Percentiles rank a stretch among this genome's conserved stretches.
Evolutionary conservation across 345 rosid genomes (phyloP).

Genomic region (Ailanthus altissimus): DNA sequence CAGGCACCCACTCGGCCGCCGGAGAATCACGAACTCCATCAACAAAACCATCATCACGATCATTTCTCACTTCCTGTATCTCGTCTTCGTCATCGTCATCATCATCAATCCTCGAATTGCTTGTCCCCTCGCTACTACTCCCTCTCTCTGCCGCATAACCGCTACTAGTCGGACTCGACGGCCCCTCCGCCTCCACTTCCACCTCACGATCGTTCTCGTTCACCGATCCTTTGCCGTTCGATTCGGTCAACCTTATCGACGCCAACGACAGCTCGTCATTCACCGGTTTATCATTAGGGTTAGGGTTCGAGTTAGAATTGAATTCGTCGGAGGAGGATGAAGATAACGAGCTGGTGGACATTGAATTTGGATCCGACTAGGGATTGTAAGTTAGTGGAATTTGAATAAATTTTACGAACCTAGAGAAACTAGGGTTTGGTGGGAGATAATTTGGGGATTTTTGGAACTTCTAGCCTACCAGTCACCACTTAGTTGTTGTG

Average conservation of each 20-base stretch:
- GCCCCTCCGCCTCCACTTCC: slow-evolving; percentile 60
- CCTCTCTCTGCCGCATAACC: slow-evolving; percentile 97
- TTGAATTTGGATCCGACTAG: neutral
- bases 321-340: slow-evolving; percentile 23
- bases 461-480: slow-evolving; percentile 1
- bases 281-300: slow-evolving; percentile 5
- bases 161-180: slow-evolving; percentile 81
- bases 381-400: neutral
- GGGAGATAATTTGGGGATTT: neutral
- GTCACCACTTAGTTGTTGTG: slow-evolving; percentile 5
- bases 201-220: slow-evolving; percentile 15
- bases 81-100: slow-evolving; percentile 74
- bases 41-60: slow-evolving; percentile 22
- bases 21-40: slow-evolving; percentile 44
- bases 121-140: slow-evolving; percentile 60
- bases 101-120: slow-evolving; percentile 48
- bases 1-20: slow-evolving; percentile 63
- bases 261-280: slow-evolving; percentile 24
- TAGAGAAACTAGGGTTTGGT: neutral
- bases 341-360: slow-evolving; percentile 24
- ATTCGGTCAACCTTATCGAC: slow-evolving; percentile 18
- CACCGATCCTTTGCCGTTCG: slow-evolving; percentile 14
- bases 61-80: slow-evolving; percentile 51
- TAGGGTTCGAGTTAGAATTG: slow-evolving; percentile 17
- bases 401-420: slow-evolving; percentile 1